Evolutionary conservation across 192 early-diverging fungal genomes (phyloP).

Genomic region (Coemansia sp.): DNA sequence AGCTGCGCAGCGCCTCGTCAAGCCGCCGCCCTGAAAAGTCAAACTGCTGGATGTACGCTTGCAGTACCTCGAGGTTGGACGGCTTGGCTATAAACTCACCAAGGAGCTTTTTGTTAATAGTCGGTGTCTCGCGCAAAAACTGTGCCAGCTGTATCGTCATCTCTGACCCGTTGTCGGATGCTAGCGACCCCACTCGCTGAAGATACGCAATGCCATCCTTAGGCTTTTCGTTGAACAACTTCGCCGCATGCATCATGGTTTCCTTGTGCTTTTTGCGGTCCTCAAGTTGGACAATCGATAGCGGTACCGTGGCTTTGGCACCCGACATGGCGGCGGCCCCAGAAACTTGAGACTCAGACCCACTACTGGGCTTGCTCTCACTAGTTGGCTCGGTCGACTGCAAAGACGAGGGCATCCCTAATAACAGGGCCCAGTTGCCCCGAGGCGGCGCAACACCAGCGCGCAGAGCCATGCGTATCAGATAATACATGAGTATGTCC

Average conservation of each 20-base stretch:
- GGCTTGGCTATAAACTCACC: constrained; percentile 90
- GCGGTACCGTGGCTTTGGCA: background rate
- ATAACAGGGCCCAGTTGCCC: constrained; percentile 30
- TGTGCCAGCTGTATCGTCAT: constrained; percentile 57
- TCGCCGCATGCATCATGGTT: constrained; percentile 72
- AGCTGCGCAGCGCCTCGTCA: constrained; percentile 88
- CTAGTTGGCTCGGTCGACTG: background rate
- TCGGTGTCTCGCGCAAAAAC: constrained; percentile 78
- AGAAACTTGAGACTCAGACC: background rate
- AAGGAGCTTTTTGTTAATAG: constrained; percentile 80
- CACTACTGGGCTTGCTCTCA: background rate
- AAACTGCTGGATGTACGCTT: constrained; percentile 80
- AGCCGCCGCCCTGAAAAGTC: constrained; percentile 85
- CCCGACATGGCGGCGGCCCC: background rate
- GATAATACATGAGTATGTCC: constrained; percentile 45
- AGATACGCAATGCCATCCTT: constrained; percentile 84
- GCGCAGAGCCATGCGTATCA: constrained; percentile 40
- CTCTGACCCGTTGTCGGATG: constrained; percentile 20
- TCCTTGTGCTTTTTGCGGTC: constrained; percentile 67
- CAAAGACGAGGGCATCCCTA: constrained; percentile 14
- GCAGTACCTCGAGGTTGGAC: constrained; percentile 78
- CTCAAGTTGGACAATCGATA: constrained; percentile 26
- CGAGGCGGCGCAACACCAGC: constrained; percentile 32
- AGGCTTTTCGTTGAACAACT: constrained; percentile 80
- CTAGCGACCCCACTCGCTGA: constrained; percentile 53